Evolutionary conservation across 2,329 filamentous ascomycete genomes (phyloP), one percentile per base, ranked within the genome.

Genomic region (Fusarium drepaniforme): DNA sequence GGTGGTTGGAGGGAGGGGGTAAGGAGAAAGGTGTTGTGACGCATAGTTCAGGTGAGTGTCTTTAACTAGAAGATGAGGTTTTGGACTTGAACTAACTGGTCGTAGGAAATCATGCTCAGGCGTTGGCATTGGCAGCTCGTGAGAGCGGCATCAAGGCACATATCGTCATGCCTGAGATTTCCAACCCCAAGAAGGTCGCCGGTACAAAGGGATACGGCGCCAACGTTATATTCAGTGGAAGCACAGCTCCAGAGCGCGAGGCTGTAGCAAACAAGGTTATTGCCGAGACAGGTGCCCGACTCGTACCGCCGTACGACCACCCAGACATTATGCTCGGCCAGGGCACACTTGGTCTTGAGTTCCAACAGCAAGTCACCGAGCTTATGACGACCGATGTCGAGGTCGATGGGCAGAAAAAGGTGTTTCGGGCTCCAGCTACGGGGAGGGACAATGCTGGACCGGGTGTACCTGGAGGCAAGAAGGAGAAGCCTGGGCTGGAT

Each of bases 71-170:
- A 8, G 58, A 18, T 28, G 25, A 15, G 16, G 18, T 49, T 18
- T 58, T 59, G 13, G 3, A 15, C 16, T 46, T 16, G 62, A 44
- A 67, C 64, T 70, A 6, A 61, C 46, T 15, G 4, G 42, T 42
- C n/a, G 44, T 73, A 96, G 96, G 96, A 70, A 98, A 98, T 84
- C 97, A 98, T 81, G 96, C 96, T 0, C 95, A 98, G 86, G 96
- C 97, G 2, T 91, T 98, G 67, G 91, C 96, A 3, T 92, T 98
- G 61, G 96, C 96, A 0, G 95, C 96, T 3, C 88, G 87, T 21
- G 92, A 92, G 42, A 90, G 93, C 80, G 85, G 87, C 64, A 92
- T 98, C 72, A 92, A 93, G 13, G 94, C 95, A 0, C 91, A 96
- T 85, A 96, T 98, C 80, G 92, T 98, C 69, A 98, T 98, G 96